phyloP scores from a whole-genome alignment of 2,329 filamentous ascomycete species.

The Hyphodiscus sp. region DNA sequence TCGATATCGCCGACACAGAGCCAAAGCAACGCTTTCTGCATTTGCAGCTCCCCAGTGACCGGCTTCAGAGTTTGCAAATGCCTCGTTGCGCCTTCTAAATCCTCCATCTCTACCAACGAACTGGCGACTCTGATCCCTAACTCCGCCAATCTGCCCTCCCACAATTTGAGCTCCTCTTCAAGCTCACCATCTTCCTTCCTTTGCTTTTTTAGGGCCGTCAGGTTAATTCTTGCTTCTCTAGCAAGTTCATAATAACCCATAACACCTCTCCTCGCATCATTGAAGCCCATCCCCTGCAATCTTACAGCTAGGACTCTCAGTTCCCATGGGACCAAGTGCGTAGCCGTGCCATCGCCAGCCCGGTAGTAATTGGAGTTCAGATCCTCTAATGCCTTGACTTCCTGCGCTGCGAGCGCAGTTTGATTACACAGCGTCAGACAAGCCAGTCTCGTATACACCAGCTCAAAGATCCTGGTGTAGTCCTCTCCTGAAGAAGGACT shows the following conservation, averaged over 20 bases:
- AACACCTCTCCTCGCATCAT: conserved; percentile 75
- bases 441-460: conserved; percentile 75
- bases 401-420: conserved; percentile 60
- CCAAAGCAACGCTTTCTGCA: conserved; percentile 61
- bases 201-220: conserved; percentile 40
- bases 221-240: conserved; percentile 61
- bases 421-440: conserved; percentile 76
- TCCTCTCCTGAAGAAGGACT: conserved; percentile 35
- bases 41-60: conserved; percentile 33
- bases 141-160: conserved; percentile 67
- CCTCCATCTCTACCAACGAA: conserved; percentile 78
- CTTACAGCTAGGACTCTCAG: conserved; percentile 77
- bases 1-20: conserved; percentile 72
- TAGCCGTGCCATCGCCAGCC: conserved; percentile 41
- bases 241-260: conserved; percentile 89
- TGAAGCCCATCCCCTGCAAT: conserved; percentile 78
- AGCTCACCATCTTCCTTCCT: background rate
- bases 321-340: conserved; percentile 78
- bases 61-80: conserved; percentile 57
- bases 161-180: conserved; percentile 47
- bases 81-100: conserved; percentile 69
- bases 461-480: conserved; percentile 60
- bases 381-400: conserved; percentile 58
- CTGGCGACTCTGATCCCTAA: conserved; percentile 62
- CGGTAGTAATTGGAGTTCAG: conserved; percentile 50